Conservation (phyloP, 352 stramenopile genomes). For the Phytopythium boreale region DNA sequence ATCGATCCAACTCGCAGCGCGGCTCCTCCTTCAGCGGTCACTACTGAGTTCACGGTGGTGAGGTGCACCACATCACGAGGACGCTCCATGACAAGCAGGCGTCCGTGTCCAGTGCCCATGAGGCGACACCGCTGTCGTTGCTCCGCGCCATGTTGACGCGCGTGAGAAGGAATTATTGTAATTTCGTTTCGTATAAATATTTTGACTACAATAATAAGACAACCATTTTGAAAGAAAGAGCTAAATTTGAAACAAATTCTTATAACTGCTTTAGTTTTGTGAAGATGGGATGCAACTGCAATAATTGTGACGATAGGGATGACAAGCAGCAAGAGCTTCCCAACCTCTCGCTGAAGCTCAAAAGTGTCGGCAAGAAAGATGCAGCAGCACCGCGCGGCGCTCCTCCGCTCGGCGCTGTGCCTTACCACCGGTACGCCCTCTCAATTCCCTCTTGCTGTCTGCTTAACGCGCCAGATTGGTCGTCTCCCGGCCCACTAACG, state of each 20-base stretch:
- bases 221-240: too few relatives aligned
- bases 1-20: conserved; percentile 1
- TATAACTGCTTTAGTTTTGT: too few relatives aligned
- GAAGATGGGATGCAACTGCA: too few relatives aligned
- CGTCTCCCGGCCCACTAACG: too few relatives aligned
- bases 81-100: too few relatives aligned
- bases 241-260: too few relatives aligned
- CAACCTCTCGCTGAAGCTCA: not conserved
- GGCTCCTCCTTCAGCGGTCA: not conserved
- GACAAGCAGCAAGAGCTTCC: not conserved
- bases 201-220: too few relatives aligned
- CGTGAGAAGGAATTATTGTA: too few relatives aligned
- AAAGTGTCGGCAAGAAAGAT: not conserved
- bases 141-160: not conserved
- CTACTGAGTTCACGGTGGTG: not conserved
- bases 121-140: not conserved
- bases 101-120: too few relatives aligned
- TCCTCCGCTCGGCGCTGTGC: conserved; percentile 74
- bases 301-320: not conserved
- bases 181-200: too few relatives aligned
- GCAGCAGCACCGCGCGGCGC: conserved; percentile 46
- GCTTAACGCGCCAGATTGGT: not conserved
- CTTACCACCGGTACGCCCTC: conserved; percentile 59
- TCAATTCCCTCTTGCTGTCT: not conserved
- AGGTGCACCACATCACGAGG: not conserved